Percentiles rank a stretch among this genome's conserved stretches.
Conservation (phyloP, 2,329 filamentous ascomycete genomes). For the Pochonia chlamydosporia region DNA sequence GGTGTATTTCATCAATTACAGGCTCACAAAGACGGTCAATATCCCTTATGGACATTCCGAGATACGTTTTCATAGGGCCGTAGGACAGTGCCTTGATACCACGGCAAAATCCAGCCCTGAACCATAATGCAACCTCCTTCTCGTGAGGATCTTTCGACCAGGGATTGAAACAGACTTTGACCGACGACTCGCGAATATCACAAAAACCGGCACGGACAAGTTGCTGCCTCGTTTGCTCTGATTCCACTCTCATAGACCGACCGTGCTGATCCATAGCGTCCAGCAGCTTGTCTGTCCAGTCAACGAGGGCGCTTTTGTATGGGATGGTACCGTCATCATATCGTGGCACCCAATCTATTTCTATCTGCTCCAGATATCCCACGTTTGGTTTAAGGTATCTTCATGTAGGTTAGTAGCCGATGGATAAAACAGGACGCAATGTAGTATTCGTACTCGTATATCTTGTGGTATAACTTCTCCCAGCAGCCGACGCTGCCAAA, state of each 20-base stretch:
- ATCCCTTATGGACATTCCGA: conserved; percentile 43
- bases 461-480: conserved; percentile 62
- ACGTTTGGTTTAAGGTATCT: conserved; percentile 67
- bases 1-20: conserved; percentile 60
- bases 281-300: neutral
- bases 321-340: conserved; percentile 55
- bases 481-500: conserved; percentile 69
- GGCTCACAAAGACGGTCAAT: conserved; percentile 55
- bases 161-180: conserved; percentile 62
- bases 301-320: conserved; percentile 55
- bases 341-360: conserved; percentile 71
- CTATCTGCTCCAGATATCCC: conserved; percentile 74
- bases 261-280: neutral
- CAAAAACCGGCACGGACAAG: conserved; percentile 66
- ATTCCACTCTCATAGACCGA: conserved; percentile 1
- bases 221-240: conserved; percentile 42
- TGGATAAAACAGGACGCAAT: neutral
- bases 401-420: neutral
- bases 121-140: conserved; percentile 68
- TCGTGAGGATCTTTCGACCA: conserved; percentile 59
- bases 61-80: conserved; percentile 53
- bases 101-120: conserved; percentile 66
- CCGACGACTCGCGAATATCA: conserved; percentile 63
- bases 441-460: conserved; percentile 47
- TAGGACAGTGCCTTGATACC: conserved; percentile 64